Percentiles rank a stretch among this genome's conserved stretches.
These are phyloP conservation scores for Populus davidiana DNA, from an alignment of 345 rosid species.

Conservation along the genomic window DNA sequence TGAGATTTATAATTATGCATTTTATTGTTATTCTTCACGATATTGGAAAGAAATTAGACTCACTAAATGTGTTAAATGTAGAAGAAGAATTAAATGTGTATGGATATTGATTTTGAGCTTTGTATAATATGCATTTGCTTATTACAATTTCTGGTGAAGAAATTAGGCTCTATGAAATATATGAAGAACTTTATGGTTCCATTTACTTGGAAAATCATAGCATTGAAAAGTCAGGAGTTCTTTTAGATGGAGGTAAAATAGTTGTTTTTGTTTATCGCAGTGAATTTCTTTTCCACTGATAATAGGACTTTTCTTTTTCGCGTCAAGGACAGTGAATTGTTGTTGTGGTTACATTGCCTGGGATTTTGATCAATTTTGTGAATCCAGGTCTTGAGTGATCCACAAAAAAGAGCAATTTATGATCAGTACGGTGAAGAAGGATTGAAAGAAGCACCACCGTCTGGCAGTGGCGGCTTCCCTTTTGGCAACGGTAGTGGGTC, in stretches of 20 bases:
- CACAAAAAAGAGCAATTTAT: constrained; percentile 68
- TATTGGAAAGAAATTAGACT: neutral
- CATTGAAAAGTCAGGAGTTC: neutral
- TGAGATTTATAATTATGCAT: neutral
- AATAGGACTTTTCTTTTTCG: neutral
- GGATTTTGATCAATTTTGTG: neutral
- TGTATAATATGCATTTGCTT: neutral
- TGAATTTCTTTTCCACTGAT: neutral
- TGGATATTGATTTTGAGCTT: neutral
- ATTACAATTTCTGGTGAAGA: neutral
- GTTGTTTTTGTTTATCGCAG: neutral
- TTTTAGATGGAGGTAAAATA: neutral
- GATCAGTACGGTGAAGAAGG: constrained; percentile 97
- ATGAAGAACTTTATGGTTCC: neutral
- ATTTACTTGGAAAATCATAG: neutral
- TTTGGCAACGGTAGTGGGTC: constrained; percentile 41
- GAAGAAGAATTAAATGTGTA: neutral
- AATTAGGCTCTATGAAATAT: neutral
- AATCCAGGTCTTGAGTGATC: constrained; percentile 80
- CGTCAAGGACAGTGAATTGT: neutral
- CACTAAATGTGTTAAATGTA: neutral
- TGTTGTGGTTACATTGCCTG: neutral
- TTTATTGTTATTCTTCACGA: neutral
- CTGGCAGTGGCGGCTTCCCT: constrained; percentile 46
- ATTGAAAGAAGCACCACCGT: constrained; percentile 70